Conservation (phyloP, 2,329 filamentous ascomycete species). For the Trichoderma sp. region DNA sequence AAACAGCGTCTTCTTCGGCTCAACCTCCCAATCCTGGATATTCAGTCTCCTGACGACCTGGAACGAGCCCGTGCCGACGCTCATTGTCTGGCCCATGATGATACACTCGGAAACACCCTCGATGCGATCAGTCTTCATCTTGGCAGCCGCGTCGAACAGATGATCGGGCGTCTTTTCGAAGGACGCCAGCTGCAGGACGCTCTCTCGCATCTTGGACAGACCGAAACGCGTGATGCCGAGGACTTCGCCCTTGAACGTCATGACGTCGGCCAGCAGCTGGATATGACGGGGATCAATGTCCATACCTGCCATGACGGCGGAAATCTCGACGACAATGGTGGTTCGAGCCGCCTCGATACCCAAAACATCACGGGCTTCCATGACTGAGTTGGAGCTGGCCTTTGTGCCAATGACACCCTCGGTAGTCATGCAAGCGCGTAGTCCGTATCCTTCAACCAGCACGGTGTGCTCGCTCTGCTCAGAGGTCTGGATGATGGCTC, state of each 20-base stretch:
- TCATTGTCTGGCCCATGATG: constrained; percentile 96
- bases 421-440: constrained; percentile 88
- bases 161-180: constrained; percentile 99
- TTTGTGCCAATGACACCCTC: constrained; percentile 81
- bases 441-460: constrained; percentile 92
- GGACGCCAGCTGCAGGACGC: constrained; percentile 87
- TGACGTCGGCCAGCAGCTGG: constrained; percentile 94
- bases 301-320: constrained; percentile 89
- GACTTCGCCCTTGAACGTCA: constrained; percentile 98
- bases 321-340: constrained; percentile 89
- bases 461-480: constrained; percentile 71
- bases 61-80: constrained; percentile 88
- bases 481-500: constrained; percentile 86
- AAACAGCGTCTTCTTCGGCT: constrained; percentile 66
- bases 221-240: constrained; percentile 96
- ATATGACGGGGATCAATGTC: constrained; percentile 96
- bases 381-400: constrained; percentile 81
- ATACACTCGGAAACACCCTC: constrained; percentile 96
- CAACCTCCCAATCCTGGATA: constrained; percentile 63
- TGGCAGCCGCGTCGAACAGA: constrained; percentile 89
- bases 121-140: constrained; percentile 89
- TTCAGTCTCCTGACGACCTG: constrained; percentile 81
- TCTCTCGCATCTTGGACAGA: constrained; percentile 93
- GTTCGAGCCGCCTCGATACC: constrained; percentile 92
- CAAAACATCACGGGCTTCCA: constrained; percentile 84